Percentiles rank a stretch among this genome's conserved stretches.
phyloP scores from a whole-genome alignment of 1,284 basidiomycete genomes.

The Cerioporus squamosus region DNA sequence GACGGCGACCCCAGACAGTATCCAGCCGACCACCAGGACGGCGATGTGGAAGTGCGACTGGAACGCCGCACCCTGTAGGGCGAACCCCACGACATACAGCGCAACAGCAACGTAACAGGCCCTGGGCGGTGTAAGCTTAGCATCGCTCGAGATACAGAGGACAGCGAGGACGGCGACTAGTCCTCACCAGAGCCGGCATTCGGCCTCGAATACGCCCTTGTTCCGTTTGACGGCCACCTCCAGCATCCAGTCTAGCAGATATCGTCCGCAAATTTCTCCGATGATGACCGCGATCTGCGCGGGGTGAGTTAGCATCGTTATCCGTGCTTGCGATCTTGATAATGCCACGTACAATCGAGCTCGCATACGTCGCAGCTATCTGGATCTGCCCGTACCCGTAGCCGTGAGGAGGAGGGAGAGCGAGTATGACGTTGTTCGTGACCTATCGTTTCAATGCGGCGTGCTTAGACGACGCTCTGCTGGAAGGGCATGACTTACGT shows the following conservation, averaged over 20 bases:
- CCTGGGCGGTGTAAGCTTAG: constrained; percentile 45
- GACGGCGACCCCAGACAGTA: constrained; percentile 51
- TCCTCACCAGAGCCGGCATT: constrained; percentile 65
- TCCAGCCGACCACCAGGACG: constrained; percentile 61
- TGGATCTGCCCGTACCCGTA: constrained; percentile 57
- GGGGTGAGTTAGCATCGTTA: not conserved
- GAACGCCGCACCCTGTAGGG: constrained; percentile 58
- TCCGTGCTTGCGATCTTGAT: constrained; percentile 29
- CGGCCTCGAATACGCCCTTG: constrained; percentile 72
- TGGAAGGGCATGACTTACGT: constrained; percentile 50
- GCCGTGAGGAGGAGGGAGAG: constrained; percentile 57
- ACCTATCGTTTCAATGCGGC: constrained; percentile 42
- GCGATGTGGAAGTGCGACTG: constrained; percentile 54
- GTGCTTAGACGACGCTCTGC: not conserved
- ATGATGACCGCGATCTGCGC: constrained; percentile 59
- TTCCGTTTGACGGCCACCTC: constrained; percentile 56
- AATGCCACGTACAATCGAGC: constrained; percentile 55
- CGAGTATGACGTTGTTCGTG: constrained; percentile 73
- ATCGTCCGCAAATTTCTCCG: constrained; percentile 69
- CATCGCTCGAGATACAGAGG: constrained; percentile 50
- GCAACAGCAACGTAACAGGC: constrained; percentile 64
- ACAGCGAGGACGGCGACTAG: constrained; percentile 35
- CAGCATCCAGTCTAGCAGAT: constrained; percentile 68
- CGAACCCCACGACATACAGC: constrained; percentile 64
- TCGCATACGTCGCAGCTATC: constrained; percentile 61